Conservation (phyloP, 495 filamentous ascomycete genomes). For the Trichoderma reesei region DNA sequence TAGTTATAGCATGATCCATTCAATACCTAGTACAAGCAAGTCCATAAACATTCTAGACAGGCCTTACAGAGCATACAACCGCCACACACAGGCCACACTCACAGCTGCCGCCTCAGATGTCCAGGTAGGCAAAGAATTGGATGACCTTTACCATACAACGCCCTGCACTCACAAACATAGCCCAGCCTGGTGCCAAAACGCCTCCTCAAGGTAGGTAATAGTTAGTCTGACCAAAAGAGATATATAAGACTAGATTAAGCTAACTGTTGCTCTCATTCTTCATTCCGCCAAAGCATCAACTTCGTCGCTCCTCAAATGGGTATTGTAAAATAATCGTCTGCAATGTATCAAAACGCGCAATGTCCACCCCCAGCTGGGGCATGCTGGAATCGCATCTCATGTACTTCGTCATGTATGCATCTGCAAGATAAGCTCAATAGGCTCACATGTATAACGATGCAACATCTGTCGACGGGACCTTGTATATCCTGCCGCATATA, state of each 20-base stretch:
- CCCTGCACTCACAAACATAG: not conserved
- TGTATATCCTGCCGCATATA: slow-evolving; percentile 12
- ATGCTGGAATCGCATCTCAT: slow-evolving; percentile 1
- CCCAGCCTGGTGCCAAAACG: not conserved
- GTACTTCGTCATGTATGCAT: slow-evolving; percentile 1
- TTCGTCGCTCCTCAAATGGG: slow-evolving; percentile 4
- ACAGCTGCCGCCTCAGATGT: too few relatives aligned
- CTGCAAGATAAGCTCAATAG: not conserved
- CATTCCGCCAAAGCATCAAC: not conserved
- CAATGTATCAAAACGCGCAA: not conserved
- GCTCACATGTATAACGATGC: not conserved
- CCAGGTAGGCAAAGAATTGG: too few relatives aligned
- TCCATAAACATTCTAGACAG: too few relatives aligned
- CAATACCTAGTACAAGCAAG: too few relatives aligned
- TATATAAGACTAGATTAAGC: too few relatives aligned
- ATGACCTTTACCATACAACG: too few relatives aligned
- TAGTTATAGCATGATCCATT: too few relatives aligned
- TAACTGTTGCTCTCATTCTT: not conserved
- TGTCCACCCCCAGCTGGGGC: not conserved
- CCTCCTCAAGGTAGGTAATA: too few relatives aligned
- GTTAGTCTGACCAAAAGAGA: not conserved
- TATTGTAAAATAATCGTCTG: slow-evolving; percentile 6
- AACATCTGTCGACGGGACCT: slow-evolving; percentile 16
- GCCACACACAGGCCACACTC: too few relatives aligned
- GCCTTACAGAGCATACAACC: too few relatives aligned